Evolutionary conservation across 1,284 basidiomycete species (phyloP).

Genomic region (Heterobasidion parviporum): DNA sequence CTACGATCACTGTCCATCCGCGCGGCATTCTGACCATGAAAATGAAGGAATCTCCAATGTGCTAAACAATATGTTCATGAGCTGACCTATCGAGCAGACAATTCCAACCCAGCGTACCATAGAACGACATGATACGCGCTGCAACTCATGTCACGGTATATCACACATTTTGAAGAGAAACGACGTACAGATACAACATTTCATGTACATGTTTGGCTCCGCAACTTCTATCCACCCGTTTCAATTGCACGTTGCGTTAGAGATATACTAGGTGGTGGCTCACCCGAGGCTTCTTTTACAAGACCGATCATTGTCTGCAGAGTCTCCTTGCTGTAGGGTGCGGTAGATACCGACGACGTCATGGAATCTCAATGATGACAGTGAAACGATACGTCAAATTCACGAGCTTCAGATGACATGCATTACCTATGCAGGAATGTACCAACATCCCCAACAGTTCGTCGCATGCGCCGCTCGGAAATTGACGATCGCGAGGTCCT

Average conservation of each 20-base stretch:
- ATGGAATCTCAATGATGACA: background rate
- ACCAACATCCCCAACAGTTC: too few species aligned
- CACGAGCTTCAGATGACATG: background rate
- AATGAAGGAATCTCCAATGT: conserved; percentile 42
- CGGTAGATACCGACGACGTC: background rate
- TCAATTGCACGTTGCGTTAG: background rate
- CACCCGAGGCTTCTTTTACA: background rate
- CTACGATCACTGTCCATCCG: conserved; percentile 33
- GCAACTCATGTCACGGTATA: background rate
- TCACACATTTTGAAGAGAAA: background rate
- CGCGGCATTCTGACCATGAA: conserved; percentile 39
- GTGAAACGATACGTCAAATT: background rate
- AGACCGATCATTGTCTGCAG: background rate
- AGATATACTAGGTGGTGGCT: background rate
- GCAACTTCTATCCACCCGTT: background rate
- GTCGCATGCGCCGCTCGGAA: too few species aligned
- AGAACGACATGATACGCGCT: background rate
- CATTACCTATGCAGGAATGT: too few species aligned
- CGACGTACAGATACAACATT: too few species aligned
- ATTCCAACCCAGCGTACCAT: background rate
- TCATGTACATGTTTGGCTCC: too few species aligned
- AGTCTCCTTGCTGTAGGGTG: background rate
- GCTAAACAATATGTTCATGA: too few species aligned
- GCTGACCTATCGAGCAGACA: background rate
- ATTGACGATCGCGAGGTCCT: too few species aligned